phyloP scores from a whole-genome alignment of 2,329 filamentous ascomycete species.

The Neonectria sp. region DNA sequence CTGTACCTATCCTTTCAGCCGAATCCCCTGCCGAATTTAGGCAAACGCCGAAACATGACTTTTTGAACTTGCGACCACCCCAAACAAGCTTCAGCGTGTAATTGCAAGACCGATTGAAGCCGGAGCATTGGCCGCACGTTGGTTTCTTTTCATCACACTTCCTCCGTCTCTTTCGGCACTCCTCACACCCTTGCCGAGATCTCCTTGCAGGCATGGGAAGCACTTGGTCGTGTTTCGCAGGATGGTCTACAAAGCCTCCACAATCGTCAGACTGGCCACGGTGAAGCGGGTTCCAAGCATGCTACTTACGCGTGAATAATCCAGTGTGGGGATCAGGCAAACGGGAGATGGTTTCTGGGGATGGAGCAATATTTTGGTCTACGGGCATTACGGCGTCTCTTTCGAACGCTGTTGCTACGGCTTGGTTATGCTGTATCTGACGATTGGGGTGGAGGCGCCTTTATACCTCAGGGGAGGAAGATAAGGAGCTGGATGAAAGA shows the following conservation, averaged over 20 bases:
- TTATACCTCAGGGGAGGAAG: not conserved
- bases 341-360: too few relatives aligned
- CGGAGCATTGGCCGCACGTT: conserved; percentile 41
- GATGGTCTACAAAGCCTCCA: not conserved
- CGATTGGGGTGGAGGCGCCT: conserved; percentile 8
- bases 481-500: not conserved
- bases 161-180: conserved; percentile 47
- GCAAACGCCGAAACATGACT: conserved; percentile 10
- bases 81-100: conserved; percentile 47
- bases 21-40: not conserved
- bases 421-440: not conserved
- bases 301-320: not conserved
- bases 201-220: conserved; percentile 41
- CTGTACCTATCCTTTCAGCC: not conserved
- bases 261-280: not conserved
- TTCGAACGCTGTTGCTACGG: conserved; percentile 2
- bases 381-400: conserved; percentile 14
- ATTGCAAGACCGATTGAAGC: conserved; percentile 35
- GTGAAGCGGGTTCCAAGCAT: not conserved
- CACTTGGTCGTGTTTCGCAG: not conserved
- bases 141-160: conserved; percentile 50
- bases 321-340: not conserved
- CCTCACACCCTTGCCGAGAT: conserved; percentile 48
- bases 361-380: not conserved
- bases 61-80: conserved; percentile 31